Conservation (phyloP, 257 asterid genomes). For the Salvia hispanica region DNA sequence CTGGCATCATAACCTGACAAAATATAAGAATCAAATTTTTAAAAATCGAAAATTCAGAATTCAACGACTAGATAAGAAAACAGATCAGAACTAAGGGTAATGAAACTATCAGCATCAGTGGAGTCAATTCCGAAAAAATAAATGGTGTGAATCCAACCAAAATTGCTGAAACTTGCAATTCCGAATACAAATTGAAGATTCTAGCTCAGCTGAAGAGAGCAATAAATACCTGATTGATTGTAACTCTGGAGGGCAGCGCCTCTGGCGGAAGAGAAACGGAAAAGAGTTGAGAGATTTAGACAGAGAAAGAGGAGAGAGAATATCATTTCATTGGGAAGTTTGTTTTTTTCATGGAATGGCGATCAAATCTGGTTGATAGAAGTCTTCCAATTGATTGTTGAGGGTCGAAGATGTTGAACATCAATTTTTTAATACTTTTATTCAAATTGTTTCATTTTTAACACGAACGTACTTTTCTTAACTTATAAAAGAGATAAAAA, state of each 20-base stretch:
- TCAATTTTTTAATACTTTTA: not conserved
- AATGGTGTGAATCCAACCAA: too few species aligned
- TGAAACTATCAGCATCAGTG: too few species aligned
- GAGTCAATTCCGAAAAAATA: too few species aligned
- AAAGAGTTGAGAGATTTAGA: constrained; percentile 39
- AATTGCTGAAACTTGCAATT: too few species aligned
- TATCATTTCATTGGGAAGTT: constrained; percentile 30
- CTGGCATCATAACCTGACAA: constrained; percentile 41
- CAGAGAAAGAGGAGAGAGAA: constrained; percentile 48
- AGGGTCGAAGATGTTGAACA: not conserved
- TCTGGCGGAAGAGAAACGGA: constrained; percentile 34
- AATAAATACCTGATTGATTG: constrained; percentile 43
- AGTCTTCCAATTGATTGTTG: constrained; percentile 1
- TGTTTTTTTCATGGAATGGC: constrained; percentile 23
- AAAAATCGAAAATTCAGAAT: not conserved
- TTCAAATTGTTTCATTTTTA: not conserved
- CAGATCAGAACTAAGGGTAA: not conserved
- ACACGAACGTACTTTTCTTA: too few species aligned
- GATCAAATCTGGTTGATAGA: constrained; percentile 28
- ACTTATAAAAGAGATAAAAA: too few species aligned
- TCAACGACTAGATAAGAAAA: not conserved
- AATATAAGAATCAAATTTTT: not conserved
- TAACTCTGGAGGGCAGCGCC: constrained; percentile 32
- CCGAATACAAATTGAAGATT: not conserved
- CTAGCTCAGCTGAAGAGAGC: not conserved